phyloP scores from a whole-genome alignment of 83 land plant genomes.

The Diphasiastrum complanatum region DNA sequence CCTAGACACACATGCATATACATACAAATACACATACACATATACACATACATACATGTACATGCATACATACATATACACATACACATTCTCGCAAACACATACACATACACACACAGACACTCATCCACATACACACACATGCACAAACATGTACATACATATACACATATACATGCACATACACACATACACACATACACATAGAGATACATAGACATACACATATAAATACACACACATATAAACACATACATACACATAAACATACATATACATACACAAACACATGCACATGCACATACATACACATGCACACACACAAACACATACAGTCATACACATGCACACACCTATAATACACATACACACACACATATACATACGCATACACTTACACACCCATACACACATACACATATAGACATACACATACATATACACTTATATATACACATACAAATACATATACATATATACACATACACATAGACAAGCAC shows the following conservation, averaged over 20 bases:
- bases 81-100: not conserved
- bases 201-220: not conserved
- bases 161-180: not conserved
- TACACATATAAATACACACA: no score
- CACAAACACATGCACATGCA: conserved; percentile 7
- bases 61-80: not conserved
- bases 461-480: no score
- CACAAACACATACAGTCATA: not conserved
- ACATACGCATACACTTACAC: no score
- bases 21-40: not conserved
- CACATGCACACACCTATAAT: not conserved
- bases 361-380: not conserved
- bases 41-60: conserved; percentile 3
- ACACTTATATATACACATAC: no score
- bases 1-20: not conserved
- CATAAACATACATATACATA: no score
- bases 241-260: no score
- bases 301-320: not conserved
- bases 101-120: conserved; percentile 2
- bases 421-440: no score
- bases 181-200: not conserved
- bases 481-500: no score
- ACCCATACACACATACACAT: no score
- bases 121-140: conserved; percentile 3
- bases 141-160: conserved; percentile 1